Evolutionary conservation across 2,329 filamentous ascomycete genomes (phyloP).

Genomic region (Meredithiella fracta): DNA sequence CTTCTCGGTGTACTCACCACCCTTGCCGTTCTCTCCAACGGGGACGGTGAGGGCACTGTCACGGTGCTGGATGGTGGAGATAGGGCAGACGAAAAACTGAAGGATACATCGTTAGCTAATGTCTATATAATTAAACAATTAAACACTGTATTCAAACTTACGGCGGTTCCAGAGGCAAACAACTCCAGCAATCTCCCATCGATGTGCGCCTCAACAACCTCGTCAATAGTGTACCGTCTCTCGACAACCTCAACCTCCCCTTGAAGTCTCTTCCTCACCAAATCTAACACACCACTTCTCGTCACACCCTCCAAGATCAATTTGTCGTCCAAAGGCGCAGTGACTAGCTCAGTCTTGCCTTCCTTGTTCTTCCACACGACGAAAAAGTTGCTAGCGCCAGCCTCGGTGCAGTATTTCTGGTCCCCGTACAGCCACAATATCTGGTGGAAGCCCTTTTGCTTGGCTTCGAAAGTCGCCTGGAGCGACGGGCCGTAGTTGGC

Average conservation of each 20-base stretch:
- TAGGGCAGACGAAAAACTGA: constrained; percentile 55
- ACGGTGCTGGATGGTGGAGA: constrained; percentile 52
- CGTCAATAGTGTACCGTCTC: constrained; percentile 64
- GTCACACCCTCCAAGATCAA: constrained; percentile 82
- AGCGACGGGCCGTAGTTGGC: constrained; percentile 85
- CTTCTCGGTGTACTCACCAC: constrained; percentile 39
- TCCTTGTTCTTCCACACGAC: constrained; percentile 55
- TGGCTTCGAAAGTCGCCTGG: constrained; percentile 60
- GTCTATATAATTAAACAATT: not conserved
- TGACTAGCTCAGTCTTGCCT: constrained; percentile 54
- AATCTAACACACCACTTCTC: constrained; percentile 60
- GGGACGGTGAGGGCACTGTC: constrained; percentile 46
- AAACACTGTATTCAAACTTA: constrained; percentile 28
- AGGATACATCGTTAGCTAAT: not conserved
- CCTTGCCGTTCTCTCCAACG: constrained; percentile 36
- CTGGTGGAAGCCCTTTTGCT: constrained; percentile 62
- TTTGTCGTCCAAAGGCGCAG: constrained; percentile 65
- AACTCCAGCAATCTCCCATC: constrained; percentile 70
- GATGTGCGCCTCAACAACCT: constrained; percentile 52
- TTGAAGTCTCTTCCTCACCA: constrained; percentile 47
- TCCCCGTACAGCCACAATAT: constrained; percentile 84
- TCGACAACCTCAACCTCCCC: constrained; percentile 56
- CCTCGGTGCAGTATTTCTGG: constrained; percentile 69
- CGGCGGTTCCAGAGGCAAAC: constrained; percentile 75
- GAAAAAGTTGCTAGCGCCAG: constrained; percentile 86